Base-by-base conservation (phyloP, 2,329 filamentous ascomycete genomes). In the Tetracladium maxilliforme region DNA sequence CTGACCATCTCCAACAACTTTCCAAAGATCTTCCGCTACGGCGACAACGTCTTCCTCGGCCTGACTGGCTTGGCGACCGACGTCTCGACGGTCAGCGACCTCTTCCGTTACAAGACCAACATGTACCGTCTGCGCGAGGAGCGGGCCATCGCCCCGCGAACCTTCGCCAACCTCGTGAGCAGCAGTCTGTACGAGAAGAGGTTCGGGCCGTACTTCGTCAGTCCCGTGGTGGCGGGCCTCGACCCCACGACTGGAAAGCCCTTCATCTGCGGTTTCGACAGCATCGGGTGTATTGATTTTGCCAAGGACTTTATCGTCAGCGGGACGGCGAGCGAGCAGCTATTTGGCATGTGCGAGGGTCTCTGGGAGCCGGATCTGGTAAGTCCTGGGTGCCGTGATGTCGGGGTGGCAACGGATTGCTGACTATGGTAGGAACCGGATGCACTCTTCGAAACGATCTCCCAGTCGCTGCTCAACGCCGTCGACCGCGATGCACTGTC, bases 61-160 rank as follows among this genome's bases (percentile, higher is more conserved):
- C 74, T 98, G 33, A 95, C 90, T 5, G 90, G 90, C 28, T 80
- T 98, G 25, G 90, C 90, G 33, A 98, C 90, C 42, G 90, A 98
- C 52, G 84, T 98, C 37, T 71, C 70, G 37, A 95, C 87, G 41
- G 87, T 98, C 40, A 80, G 77, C 43, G 87, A 98, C 58, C 77
- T 95, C 40, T 92, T 98, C 70, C 84, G 90, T 48, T 95, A 93
- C 74, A 98, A 98, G 69, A 83, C 92, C 54, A 98, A 98, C 70
- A 92, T 98, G 81, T 98, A 98, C 70, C 81, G 90, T 38, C 72
- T 98, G 46, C 82, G 90, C 47, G 90, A 98, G 66, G 90, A 98
- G 67, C 84, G 90, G 48, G 70, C 84, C 63, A 95, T 98, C 56
- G 77, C 81, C 28, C 90, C 90, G 22, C 70, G 80, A 51, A 98